Base-by-base conservation (phyloP, 148 eudicot genomes). In the Chenopodium formosanum region DNA sequence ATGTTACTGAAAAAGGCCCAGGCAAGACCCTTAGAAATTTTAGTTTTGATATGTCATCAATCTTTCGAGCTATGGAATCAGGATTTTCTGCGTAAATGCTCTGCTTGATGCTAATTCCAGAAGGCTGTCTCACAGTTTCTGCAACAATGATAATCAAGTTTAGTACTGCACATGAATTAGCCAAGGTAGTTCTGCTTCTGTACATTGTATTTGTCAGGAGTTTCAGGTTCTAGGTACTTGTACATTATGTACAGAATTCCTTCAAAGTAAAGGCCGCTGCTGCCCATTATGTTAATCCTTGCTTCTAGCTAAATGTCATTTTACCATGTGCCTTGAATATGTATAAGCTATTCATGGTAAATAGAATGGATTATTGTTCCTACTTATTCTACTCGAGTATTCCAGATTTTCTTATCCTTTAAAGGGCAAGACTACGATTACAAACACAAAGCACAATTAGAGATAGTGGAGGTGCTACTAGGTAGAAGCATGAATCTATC, bases 11-110 rank as follows among this genome's bases (percentile, higher is more conserved):
- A 56, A 75, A 77, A 16, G 86, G 87, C 64, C 91, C 95, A 8
- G 96, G 92, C 69, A 87, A 85, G 78, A 88, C 89, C 93, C 90
- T 95, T 80, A 85, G 89, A 79, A 93, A 86, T 84, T 95, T 95
- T 73, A 91, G 81, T 74, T 90, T 93, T 53, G 92, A 95, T 83
- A 88, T 81, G 47, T 85, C 68, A 48, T 82, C 85, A 56, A 87
- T 95, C 69, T 23, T 90, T 74, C 90, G 68, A 73, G 94, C 97
- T 73, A 83, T 90, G 89, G 94, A 90, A 67, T 60, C 89, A 19
- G 86, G 85, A 40, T 93, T 93, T 79, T 79, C 91, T 78, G 72
- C 80, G 56, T 81, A 34, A 78, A 62, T 56, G 58, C 72, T 62
- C 76, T 65, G 14, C 70, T 23, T 34, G 64, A 76, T 66, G 22